Evolutionary conservation across 352 stramenopile species (phyloP).

Genomic region (Phytophthora idaei): DNA sequence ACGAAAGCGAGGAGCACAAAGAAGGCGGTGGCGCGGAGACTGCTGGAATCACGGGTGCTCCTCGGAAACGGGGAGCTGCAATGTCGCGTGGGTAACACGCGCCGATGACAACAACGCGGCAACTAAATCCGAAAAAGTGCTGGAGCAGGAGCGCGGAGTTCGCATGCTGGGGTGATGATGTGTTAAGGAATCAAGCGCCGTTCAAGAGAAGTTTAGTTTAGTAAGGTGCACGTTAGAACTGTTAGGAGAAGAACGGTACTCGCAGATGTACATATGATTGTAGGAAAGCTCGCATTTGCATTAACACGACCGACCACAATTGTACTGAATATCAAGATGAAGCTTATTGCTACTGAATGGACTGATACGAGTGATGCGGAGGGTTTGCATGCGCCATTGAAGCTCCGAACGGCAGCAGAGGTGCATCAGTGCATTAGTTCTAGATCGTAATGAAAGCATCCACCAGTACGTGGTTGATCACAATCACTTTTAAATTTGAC

Average conservation of each 20-base stretch:
- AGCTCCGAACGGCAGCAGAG: not conserved
- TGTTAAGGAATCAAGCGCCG: not conserved
- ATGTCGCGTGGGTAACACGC: not conserved
- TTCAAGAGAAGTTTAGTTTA: conserved; percentile 18
- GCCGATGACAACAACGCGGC: no score
- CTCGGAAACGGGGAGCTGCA: not conserved
- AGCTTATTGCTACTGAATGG: not conserved
- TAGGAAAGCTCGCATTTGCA: conserved; percentile 3
- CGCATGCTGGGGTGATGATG: not conserved
- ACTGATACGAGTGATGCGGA: not conserved
- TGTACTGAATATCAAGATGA: not conserved
- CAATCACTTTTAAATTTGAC: not conserved
- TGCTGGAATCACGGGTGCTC: not conserved
- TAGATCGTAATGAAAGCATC: not conserved
- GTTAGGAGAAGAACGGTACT: conserved; percentile 8
- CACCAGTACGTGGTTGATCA: not conserved
- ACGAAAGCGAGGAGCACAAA: conserved; percentile 11
- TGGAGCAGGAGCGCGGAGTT: not conserved
- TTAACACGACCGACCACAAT: not conserved
- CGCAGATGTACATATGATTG: conserved; percentile 13
- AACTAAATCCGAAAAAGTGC: not conserved
- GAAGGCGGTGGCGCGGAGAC: not conserved
- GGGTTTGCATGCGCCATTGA: not conserved
- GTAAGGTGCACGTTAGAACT: not conserved
- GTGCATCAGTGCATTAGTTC: not conserved